Conservation (phyloP, 345 rosid genomes). For the Boechera retrofracta region DNA sequence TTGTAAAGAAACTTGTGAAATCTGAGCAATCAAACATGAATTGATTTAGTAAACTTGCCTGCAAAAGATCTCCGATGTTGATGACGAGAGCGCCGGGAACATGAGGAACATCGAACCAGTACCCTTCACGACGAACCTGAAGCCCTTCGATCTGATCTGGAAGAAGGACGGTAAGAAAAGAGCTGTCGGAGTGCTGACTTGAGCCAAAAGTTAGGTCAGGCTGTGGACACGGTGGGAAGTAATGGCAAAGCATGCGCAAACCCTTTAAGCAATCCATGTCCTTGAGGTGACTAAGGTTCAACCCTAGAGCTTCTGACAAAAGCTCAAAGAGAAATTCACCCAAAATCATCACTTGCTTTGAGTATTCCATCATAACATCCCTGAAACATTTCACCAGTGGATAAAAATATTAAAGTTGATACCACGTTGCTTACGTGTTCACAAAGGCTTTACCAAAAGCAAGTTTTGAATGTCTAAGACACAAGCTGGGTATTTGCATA, state of each 20-base stretch:
- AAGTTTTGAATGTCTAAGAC: too few species aligned
- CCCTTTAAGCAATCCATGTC: constrained; percentile 54
- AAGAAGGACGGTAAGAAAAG: constrained; percentile 61
- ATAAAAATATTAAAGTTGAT: too few species aligned
- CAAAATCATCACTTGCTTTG: constrained; percentile 43
- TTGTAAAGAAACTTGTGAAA: neutral
- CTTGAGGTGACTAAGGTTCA: constrained; percentile 47
- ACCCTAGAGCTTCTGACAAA: constrained; percentile 63
- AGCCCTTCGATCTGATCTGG: constrained; percentile 71
- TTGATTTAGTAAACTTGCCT: constrained; percentile 47
- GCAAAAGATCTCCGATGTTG: constrained; percentile 64
- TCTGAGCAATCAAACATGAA: constrained; percentile 6
- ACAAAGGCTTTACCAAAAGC: too few species aligned
- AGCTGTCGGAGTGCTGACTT: constrained; percentile 52
- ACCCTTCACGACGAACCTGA: constrained; percentile 50
- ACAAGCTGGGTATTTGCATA: too few species aligned
- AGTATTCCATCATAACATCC: constrained; percentile 53
- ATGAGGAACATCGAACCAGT: constrained; percentile 56
- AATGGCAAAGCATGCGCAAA: constrained; percentile 50
- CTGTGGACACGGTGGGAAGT: constrained; percentile 65
- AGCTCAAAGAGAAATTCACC: constrained; percentile 52
- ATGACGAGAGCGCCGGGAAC: constrained; percentile 58
- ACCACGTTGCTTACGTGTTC: too few species aligned
- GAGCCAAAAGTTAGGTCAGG: constrained; percentile 62
- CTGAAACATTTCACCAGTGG: constrained; percentile 27